Evolutionary conservation across 306 rosid species (phyloP).

Genomic region (Senna siamea): DNA sequence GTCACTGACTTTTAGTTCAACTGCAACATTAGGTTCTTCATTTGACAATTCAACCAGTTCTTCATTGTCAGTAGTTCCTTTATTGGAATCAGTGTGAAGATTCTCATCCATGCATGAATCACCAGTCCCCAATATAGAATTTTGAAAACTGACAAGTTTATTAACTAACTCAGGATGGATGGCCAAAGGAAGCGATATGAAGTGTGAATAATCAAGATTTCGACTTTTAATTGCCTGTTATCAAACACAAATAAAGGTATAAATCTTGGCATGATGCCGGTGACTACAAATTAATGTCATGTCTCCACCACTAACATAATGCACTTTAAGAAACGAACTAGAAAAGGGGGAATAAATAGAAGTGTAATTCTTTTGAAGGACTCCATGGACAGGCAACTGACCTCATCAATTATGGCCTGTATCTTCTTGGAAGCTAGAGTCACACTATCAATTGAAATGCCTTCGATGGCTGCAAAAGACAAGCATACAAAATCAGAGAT

Average conservation of each 20-base stretch:
- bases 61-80: constrained; percentile 51
- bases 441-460: constrained; percentile 64
- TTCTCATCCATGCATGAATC: constrained; percentile 48
- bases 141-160: constrained; percentile 78
- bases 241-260: constrained; percentile 37
- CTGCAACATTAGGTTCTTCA: constrained; percentile 60
- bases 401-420: constrained; percentile 74
- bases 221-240: constrained; percentile 74
- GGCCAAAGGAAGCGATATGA: constrained; percentile 96
- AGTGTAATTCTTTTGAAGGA: constrained; percentile 36
- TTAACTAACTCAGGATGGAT: constrained; percentile 82
- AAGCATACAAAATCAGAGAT: constrained; percentile 37
- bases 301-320: constrained; percentile 18
- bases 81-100: constrained; percentile 52
- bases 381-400: constrained; percentile 44
- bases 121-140: constrained; percentile 59
- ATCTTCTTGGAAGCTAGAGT: constrained; percentile 76
- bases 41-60: constrained; percentile 51
- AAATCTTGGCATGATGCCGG: constrained; percentile 11
- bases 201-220: constrained; percentile 85
- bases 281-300: constrained; percentile 10
- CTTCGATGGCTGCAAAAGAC: constrained; percentile 72
- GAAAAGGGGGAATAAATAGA: constrained; percentile 16
- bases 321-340: constrained; percentile 30
- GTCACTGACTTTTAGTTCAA: constrained; percentile 57